Base-by-base conservation (phyloP, 1,139 yeast genomes). In the Candida sanyaensis region DNA sequence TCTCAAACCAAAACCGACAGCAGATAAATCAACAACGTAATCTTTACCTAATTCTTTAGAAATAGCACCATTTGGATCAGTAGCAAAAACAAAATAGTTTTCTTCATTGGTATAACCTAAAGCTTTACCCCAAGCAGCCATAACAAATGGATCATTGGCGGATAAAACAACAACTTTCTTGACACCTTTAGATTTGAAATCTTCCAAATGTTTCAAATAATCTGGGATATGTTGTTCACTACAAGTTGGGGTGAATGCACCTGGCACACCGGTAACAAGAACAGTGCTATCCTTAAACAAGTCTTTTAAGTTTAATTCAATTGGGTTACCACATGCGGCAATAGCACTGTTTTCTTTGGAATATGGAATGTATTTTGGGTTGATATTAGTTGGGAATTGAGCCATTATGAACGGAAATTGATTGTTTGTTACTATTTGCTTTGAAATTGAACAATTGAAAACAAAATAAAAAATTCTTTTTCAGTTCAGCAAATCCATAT, bases 211-310 rank as follows among this genome's bases (percentile, higher is more conserved):
- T 46, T 72, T 66, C 52, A 90, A 69, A 68, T 76, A 88, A 13
- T 84, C 88, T 27, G 97, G 97, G 55, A 90, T 81, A 68, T 91
- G 96, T 57, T 78, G 73, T 55, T 83, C 88, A 33, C 93, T 83
- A 71, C 96, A 90, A 6, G 96, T 84, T 55, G 96, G 96, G 34
- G 96, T 88, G 77, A 89, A 90, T 24, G 97, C 96, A 55, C 96
- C 96, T 52, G 96, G 96, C 27, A 88, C 96, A 49, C 89, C 80
- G 38, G 92, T 89, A 58, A 89, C 75, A 39, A 88, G 82, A 41
- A 88, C 78, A 56, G 77, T 80, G 65, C 78, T 78, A 55, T 76
- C 78, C 66, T 73, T 58, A 66, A 71, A 67, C 56, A 77, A 72
- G 62, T 73, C 71, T 51, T 74, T 71, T 50, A 84, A 72, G 57